phyloP scores from a whole-genome alignment of 1,139 yeast species.

The Suhomyces guaymorum region DNA sequence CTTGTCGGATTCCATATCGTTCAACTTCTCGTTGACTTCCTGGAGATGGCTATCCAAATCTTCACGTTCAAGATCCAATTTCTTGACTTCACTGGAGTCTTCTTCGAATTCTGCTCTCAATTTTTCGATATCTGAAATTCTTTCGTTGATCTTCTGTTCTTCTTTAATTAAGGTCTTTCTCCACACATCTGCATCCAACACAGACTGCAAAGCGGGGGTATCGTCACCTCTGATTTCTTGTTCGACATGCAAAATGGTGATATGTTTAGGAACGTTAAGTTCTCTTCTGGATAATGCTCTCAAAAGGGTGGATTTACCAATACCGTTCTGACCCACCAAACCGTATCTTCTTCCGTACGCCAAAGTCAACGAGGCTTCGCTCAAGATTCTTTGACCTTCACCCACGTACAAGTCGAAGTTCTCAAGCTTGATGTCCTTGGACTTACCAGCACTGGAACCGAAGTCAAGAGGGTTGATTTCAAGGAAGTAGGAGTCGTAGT shows the following conservation, averaged over 20 bases:
- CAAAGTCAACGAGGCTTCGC: constrained; percentile 83
- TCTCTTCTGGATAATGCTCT: constrained; percentile 93
- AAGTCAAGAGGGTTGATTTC: constrained; percentile 93
- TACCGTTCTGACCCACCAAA: constrained; percentile 98
- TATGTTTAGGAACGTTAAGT: constrained; percentile 88
- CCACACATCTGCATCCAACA: constrained; percentile 98
- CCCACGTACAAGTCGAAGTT: constrained; percentile 93
- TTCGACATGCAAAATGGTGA: constrained; percentile 93
- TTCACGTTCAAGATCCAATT: constrained; percentile 84
- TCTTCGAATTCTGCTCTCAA: constrained; percentile 75
- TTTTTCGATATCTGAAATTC: constrained; percentile 71
- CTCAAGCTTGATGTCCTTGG: constrained; percentile 91
- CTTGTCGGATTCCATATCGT: constrained; percentile 94
- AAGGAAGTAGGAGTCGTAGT: constrained; percentile 91
- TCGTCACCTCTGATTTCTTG: constrained; percentile 97
- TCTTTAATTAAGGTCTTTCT: constrained; percentile 83
- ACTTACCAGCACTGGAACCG: constrained; percentile 88
- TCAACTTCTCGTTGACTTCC: constrained; percentile 77
- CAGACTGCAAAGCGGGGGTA: constrained; percentile 85
- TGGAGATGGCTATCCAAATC: constrained; percentile 78
- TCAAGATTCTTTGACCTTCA: constrained; percentile 87
- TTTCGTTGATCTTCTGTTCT: constrained; percentile 69
- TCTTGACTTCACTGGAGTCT: constrained; percentile 74
- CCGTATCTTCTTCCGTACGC: constrained; percentile 96
- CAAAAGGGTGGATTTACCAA: constrained; percentile 93